Conservation (phyloP, 2,329 filamentous ascomycete species). For the Arthroderma uncinatum region DNA sequence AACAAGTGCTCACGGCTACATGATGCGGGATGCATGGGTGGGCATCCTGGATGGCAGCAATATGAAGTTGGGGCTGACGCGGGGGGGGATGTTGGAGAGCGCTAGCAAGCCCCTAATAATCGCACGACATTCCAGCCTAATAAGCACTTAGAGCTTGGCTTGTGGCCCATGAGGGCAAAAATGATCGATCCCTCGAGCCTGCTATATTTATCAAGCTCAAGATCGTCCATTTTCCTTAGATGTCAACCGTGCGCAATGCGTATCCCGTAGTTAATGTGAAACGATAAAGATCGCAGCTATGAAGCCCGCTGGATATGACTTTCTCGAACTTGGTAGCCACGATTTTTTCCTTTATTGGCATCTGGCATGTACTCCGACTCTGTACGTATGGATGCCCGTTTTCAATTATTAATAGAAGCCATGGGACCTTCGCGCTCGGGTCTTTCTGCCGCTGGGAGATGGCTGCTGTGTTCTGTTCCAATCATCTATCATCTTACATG, state of each 20-base stretch:
- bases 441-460: neutral
- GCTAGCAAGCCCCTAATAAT: neutral
- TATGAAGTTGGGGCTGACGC: neutral
- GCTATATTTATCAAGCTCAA: neutral
- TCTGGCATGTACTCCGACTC: too few relatives aligned
- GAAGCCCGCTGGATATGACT: too few relatives aligned
- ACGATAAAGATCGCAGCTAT: neutral
- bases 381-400: neutral
- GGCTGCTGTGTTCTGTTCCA: neutral
- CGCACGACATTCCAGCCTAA: neutral
- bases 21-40: neutral
- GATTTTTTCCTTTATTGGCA: too few relatives aligned
- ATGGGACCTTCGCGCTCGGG: neutral
- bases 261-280: neutral
- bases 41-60: neutral
- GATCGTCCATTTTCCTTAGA: too few relatives aligned
- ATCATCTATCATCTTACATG: neutral
- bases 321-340: too few relatives aligned
- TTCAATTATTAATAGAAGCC: neutral
- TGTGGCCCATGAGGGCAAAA: neutral
- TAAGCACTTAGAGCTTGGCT: neutral
- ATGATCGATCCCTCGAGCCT: neutral
- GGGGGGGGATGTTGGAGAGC: neutral
- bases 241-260: neutral
- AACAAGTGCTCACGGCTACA: neutral